Percentiles rank a stretch among this genome's conserved stretches.
Evolutionary conservation across 805 yeast species (phyloP).

Genomic region (Metschnikowia peoriensis): DNA sequence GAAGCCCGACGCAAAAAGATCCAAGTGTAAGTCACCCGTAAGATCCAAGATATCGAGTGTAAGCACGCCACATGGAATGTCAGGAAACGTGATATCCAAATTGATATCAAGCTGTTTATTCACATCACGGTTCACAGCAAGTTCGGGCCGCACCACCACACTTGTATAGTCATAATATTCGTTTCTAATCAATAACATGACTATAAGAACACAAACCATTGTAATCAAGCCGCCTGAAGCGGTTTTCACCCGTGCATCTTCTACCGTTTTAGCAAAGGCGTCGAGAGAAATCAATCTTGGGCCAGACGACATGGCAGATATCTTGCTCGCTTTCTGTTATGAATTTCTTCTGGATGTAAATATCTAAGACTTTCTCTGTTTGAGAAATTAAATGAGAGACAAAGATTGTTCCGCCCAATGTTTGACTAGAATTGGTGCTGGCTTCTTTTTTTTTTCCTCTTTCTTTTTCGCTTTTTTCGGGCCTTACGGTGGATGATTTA

Average conservation of each 20-base stretch:
- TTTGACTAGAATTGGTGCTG: too few species aligned
- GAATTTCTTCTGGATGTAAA: neutral
- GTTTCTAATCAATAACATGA: constrained; percentile 59
- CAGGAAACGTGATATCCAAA: constrained; percentile 79
- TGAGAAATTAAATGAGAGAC: too few species aligned
- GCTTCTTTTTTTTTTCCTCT: neutral
- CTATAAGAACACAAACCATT: constrained; percentile 59
- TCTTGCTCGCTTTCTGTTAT: too few species aligned
- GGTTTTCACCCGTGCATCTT: constrained; percentile 87
- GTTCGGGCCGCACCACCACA: constrained; percentile 71
- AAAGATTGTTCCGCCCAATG: too few species aligned
- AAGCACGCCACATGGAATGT: constrained; percentile 79
- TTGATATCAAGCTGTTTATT: constrained; percentile 73
- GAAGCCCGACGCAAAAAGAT: constrained; percentile 69
- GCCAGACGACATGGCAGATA: constrained; percentile 19
- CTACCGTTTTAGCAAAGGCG: constrained; percentile 92
- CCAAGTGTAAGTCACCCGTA: constrained; percentile 79
- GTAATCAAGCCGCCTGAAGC: constrained; percentile 90
- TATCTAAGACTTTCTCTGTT: neutral
- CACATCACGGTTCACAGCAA: constrained; percentile 84
- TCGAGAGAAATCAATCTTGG: constrained; percentile 62
- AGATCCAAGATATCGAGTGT: constrained; percentile 86
- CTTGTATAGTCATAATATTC: constrained; percentile 77
- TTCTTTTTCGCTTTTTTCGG: too few species aligned
- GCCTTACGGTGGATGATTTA: neutral